phyloP scores from a whole-genome alignment of 2,329 filamentous ascomycete species.

The Fusarium tjaetaba region DNA sequence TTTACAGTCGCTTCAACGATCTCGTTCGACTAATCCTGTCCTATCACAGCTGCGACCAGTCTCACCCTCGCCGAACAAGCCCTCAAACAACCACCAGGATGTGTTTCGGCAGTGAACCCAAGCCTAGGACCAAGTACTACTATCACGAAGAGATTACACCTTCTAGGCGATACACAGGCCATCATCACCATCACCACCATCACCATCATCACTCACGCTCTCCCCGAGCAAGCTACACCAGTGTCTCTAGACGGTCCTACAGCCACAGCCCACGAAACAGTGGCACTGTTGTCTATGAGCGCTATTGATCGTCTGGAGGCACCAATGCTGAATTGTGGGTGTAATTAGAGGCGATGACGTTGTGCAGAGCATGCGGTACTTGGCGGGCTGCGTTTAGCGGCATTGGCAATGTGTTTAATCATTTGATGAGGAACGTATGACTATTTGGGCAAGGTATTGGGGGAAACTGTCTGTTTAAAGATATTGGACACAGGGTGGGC shows the following conservation, averaged over 20 bases:
- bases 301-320: conserved; percentile 10
- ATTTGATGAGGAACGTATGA: conserved; percentile 15
- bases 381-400: conserved; percentile 28
- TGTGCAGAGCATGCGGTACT: conserved; percentile 6
- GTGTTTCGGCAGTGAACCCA: conserved; percentile 60
- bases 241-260: conserved; percentile 51
- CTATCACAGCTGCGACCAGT: neutral
- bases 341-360: conserved; percentile 25
- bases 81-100: conserved; percentile 49
- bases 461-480: conserved; percentile 3
- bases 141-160: conserved; percentile 65
- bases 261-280: conserved; percentile 57
- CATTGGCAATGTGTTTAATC: conserved; percentile 26
- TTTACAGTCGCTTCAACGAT: neutral
- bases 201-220: conserved; percentile 49
- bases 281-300: conserved; percentile 44
- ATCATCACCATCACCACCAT: conserved; percentile 50
- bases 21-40: neutral
- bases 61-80: conserved; percentile 1
- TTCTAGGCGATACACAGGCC: conserved; percentile 51
- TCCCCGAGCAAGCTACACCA: conserved; percentile 56
- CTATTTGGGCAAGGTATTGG: neutral
- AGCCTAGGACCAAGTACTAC: conserved; percentile 60
- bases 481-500: conserved; percentile 15
- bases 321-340: neutral